Evolutionary conservation across 805 yeast genomes (phyloP), one percentile per base, ranked within the genome.

Genomic region (Candida sakaeoensis): DNA sequence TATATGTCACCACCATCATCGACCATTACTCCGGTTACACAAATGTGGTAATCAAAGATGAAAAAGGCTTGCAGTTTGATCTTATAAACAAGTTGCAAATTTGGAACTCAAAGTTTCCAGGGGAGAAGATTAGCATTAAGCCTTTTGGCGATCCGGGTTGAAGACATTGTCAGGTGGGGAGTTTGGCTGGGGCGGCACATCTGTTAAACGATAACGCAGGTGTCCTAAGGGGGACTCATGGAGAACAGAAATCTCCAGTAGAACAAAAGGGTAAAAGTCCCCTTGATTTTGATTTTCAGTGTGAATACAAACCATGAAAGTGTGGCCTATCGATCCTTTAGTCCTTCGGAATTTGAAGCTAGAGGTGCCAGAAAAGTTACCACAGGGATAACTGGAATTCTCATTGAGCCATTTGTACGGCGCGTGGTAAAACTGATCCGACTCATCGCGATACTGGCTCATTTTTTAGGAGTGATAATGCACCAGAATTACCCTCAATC

Each of bases 321-420:
- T 63, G 72, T 63, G 69, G 70, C 72, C 71, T 65, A 67, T 65
- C 70, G 72, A 64, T 65, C 69, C 70, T 65, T 63, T 63, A 32
- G 35, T 32, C 35, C 35, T 17, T 32, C 35, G 35, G 35, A 32
- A 32, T 32, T 61, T 61, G 69, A 63, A 64, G 69, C 68, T 61
- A 62, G 69, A 64, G 69, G 66, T 62, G 66, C 68, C 67, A 63
- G 57, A 61, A 61, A 61, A 61, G 66, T 60, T 60, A 61, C 64
- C 66, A 60, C 67, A 58, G 66, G 44, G 44, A 41, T 41, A 64
- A 59, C 61, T 60, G 70, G 69, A n/a, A n/a, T n/a, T n/a, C n/a
- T n/a, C n/a, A n/a, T n/a, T n/a, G n/a, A n/a, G n/a, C n/a, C n/a
- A n/a, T n/a, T n/a, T n/a, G n/a, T n/a, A n/a, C n/a, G n/a, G n/a